A percentile compares a stretch with the other conserved stretches of the same genome.
These are phyloP conservation scores for Ustilago hordei DNA, from an alignment of 1,284 basidiomycete species.

Conservation along the genomic window DNA sequence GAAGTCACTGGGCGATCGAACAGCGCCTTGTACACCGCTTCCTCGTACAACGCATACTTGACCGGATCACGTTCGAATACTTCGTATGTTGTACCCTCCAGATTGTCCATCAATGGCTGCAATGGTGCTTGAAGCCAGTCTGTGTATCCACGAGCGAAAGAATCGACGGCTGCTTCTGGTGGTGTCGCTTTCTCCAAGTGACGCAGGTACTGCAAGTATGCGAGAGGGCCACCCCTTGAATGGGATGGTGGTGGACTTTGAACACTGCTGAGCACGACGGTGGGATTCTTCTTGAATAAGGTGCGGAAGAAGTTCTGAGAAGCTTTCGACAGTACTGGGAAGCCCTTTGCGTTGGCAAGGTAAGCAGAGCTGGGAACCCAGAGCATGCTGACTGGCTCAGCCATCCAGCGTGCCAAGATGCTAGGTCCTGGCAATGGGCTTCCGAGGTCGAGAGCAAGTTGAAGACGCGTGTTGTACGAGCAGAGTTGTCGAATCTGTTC, in stretches of 20 bases:
- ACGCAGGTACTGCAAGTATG: slow-evolving; percentile 84
- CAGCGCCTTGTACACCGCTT: slow-evolving; percentile 73
- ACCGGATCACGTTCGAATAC: slow-evolving; percentile 98
- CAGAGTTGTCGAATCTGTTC: slow-evolving; percentile 90
- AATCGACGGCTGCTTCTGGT: slow-evolving; percentile 73
- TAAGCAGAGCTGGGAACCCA: slow-evolving; percentile 90
- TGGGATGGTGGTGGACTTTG: slow-evolving; percentile 58
- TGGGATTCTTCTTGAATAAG: slow-evolving; percentile 52
- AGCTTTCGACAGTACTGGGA: slow-evolving; percentile 90
- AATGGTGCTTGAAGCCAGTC: slow-evolving; percentile 96
- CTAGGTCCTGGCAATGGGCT: slow-evolving; percentile 75
- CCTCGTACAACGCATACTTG: slow-evolving; percentile 95
- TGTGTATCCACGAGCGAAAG: slow-evolving; percentile 90
- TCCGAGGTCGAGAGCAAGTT: slow-evolving; percentile 85
- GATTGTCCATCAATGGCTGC: slow-evolving; percentile 95
- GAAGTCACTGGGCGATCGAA: slow-evolving; percentile 80
- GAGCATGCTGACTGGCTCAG: slow-evolving; percentile 88
- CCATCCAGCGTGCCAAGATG: slow-evolving; percentile 86
- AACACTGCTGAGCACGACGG: slow-evolving; percentile 56
- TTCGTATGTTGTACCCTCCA: slow-evolving; percentile 94
- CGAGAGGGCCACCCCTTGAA: slow-evolving; percentile 81
- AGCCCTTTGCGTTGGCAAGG: slow-evolving; percentile 95
- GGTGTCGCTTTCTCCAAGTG: slow-evolving; percentile 65
- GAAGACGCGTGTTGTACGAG: slow-evolving; percentile 82
- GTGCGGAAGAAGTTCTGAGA: slow-evolving; percentile 58